Evolutionary conservation across 331 rosid species (phyloP), one percentile per base, ranked within the genome.

Genomic region (Rhamnella rubrinervis): DNA sequence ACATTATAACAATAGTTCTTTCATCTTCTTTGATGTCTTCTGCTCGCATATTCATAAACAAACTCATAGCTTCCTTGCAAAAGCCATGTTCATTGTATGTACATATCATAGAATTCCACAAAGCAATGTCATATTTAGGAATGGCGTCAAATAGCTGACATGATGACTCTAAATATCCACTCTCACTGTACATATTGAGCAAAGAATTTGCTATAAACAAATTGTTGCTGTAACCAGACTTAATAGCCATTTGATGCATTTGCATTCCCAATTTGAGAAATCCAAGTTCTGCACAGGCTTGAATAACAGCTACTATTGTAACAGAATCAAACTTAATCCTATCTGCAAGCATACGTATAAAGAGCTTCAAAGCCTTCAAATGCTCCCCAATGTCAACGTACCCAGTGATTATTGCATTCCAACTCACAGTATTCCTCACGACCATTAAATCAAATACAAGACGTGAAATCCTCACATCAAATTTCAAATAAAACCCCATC

Each of bases 101-200:
- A 61, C 62, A 50, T 61, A 81, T 56, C 88, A 81, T 75, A 63
- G 88, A 84, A 66, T 84, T 84, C 88, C 88, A 84, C 76, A 84
- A 37, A 71, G 85, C 77, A 56, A 74, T 75, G 66, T 84, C 88
- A 35, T 39, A 67, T 15, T 50, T 65, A 14, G 82, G 70, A 68
- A 65, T 23, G 38, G 61, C 37, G n/a, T 65, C 59, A 65, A 84
- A 84, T 41, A 84, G 61, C 35, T 17, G 56, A 25, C 60, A 38
- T 12, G 85, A 63, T 28, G 67, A 72, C 16, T 75, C 75, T 20
- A 84, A 38, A 64, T 55, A 58, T 56, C 79, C 80, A 21, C 67
- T 75, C 44, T 71, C 77, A 10, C 77, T 75, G 53, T 78, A 84
- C 88, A 72, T 77, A 50, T 78, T 78, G 26, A 84, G 59, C 71